Percentiles rank a stretch among this genome's conserved stretches.
These are phyloP conservation scores for Rhynchosporium secalis DNA, from an alignment of 2,329 filamentous ascomycete genomes.

Conservation along the genomic window DNA sequence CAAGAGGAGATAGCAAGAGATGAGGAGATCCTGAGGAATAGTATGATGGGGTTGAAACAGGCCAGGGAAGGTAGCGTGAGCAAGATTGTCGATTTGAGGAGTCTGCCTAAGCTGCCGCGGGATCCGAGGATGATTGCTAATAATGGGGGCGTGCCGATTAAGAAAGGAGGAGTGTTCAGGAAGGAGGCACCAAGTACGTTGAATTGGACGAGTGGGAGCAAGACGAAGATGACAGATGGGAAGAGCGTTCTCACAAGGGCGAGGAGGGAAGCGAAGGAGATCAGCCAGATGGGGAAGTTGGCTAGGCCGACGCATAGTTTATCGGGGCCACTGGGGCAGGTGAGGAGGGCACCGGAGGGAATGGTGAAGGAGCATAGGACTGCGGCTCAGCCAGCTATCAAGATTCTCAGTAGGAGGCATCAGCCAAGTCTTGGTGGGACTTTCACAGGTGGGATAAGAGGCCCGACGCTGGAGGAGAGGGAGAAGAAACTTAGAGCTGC, in stretches of 20 bases:
- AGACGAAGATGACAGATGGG: slow-evolving; percentile 53
- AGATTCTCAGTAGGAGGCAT: slow-evolving; percentile 38
- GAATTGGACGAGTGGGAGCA: slow-evolving; percentile 49
- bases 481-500: slow-evolving; percentile 39
- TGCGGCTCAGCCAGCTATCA: slow-evolving; percentile 41
- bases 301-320: slow-evolving; percentile 44
- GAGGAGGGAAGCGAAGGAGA: slow-evolving; percentile 56
- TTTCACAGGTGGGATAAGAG: slow-evolving; percentile 23
- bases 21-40: slow-evolving; percentile 54
- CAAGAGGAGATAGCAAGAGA: slow-evolving; percentile 57
- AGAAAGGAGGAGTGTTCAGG: slow-evolving; percentile 32
- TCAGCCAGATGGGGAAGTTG: slow-evolving; percentile 50
- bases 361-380: slow-evolving; percentile 56
- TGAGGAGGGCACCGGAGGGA: slow-evolving; percentile 51
- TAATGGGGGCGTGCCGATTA: slow-evolving; percentile 39
- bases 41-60: slow-evolving; percentile 57
- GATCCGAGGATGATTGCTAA: slow-evolving; percentile 42
- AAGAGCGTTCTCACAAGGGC: slow-evolving; percentile 58
- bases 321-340: slow-evolving; percentile 38
- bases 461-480: slow-evolving; percentile 40
- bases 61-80: slow-evolving; percentile 58
- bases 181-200: slow-evolving; percentile 41
- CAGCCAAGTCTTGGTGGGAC: slow-evolving; percentile 20
- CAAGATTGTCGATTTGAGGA: slow-evolving; percentile 54
- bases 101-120: slow-evolving; percentile 47